These are phyloP conservation scores for Zasmidium angulare DNA, from an alignment of 2,329 filamentous ascomycete species.

Conservation along the genomic window DNA sequence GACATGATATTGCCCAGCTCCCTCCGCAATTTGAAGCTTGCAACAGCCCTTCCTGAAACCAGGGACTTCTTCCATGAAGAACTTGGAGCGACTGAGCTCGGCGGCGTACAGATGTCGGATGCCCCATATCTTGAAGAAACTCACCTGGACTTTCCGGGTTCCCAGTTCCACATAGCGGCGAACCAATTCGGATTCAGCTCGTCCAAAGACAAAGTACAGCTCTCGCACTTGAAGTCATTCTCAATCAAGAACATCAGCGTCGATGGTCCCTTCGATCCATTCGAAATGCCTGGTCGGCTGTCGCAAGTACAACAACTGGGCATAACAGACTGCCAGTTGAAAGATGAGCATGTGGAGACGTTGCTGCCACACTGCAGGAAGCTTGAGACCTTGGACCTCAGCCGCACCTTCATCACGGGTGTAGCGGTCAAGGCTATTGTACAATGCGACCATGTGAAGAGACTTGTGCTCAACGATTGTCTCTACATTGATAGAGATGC, in stretches of 20 bases:
- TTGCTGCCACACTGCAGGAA: slow-evolving; percentile 25
- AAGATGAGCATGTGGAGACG: slow-evolving; percentile 35
- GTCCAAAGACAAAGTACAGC: neutral
- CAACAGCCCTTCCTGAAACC: neutral
- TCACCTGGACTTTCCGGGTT: slow-evolving; percentile 6
- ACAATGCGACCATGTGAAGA: slow-evolving; percentile 24
- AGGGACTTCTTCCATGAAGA: neutral
- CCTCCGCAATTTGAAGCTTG: neutral
- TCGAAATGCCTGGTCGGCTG: neutral
- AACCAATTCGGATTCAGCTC: neutral
- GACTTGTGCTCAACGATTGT: slow-evolving; percentile 39
- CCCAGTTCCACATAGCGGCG: neutral
- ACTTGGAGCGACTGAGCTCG: neutral
- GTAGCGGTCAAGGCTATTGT: slow-evolving; percentile 41
- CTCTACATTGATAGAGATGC: slow-evolving; percentile 40
- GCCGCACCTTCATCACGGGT: slow-evolving; percentile 40
- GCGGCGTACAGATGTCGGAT: neutral
- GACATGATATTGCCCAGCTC: neutral
- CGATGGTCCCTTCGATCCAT: neutral
- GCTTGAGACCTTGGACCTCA: slow-evolving; percentile 37
- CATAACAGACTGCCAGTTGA: slow-evolving; percentile 10
- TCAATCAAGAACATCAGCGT: neutral
- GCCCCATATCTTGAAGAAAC: slow-evolving; percentile 8
- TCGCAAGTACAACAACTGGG: slow-evolving; percentile 9
- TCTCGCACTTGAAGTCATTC: slow-evolving; percentile 6